Base-by-base conservation (phyloP, 306 rosid species). In the Castanospermum australe region DNA sequence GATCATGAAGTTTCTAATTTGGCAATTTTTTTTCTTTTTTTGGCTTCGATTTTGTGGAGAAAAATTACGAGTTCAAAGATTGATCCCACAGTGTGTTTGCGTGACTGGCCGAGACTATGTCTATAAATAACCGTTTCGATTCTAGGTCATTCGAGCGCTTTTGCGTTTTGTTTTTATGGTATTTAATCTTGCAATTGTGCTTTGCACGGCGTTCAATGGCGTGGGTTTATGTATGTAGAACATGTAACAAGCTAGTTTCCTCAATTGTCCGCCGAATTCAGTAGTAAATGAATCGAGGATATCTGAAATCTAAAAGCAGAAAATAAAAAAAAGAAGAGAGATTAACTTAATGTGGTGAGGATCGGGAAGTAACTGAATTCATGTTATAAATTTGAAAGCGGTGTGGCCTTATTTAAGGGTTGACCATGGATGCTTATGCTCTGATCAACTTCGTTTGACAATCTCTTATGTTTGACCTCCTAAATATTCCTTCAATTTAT, bases 161-260 rank as follows among this genome's bases (percentile, higher is more conserved):
- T 59, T 78, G 2, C 4, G 32, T 42, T 24, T 44, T 41, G 6
- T 2, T 9, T 63, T 77, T 69, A 17, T 55, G 21, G 44, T 35
- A 59, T 67, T 73, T 21, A 33, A 21, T 45, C 24, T 25, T 42
- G 73, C 38, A 63, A 24, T 73, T 73, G 13, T 71, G 60, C 32
- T 82, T 71, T 84, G 67, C 82, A 56, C 67, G 68, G 42, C 45
- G 54, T 28, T 41, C 56, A 54, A 20, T 72, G 45, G 56, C 15
- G 56, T 50, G 50, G 1, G 63, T 66, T 70, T 65, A 0, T 71
- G 32, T 70, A 28, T 22, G 38, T 6, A 44, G 5, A 28, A 45
- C 72, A 14, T 15, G 51, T 38, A 51, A 2, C 44, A 2, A 67
- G 48, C 64, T 59, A 5, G 69, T 61, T 44, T 78, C 36, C 14